Percentiles rank a stretch among this genome's conserved stretches.
Conservation (phyloP, 345 rosid species). For the Populus deltoides region DNA sequence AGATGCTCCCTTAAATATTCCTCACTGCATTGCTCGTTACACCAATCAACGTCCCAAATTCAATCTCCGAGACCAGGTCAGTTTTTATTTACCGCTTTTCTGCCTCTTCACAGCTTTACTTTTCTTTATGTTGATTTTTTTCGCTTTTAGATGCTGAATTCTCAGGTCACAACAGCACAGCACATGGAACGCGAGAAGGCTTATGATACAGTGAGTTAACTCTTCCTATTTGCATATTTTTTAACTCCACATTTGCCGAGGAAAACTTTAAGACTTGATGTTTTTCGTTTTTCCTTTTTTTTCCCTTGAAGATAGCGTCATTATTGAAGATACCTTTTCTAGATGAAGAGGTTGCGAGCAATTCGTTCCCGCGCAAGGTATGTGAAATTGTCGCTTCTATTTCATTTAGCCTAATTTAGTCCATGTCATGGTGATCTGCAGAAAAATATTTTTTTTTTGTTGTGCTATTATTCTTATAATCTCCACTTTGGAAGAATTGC, state of each 20-base stretch:
- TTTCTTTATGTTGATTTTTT: background rate
- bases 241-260: background rate
- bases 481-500: background rate
- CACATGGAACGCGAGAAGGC: slow-evolving; percentile 81
- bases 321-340: slow-evolving; percentile 81
- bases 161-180: slow-evolving; percentile 71
- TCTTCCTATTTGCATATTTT: background rate
- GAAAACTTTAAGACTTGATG: background rate
- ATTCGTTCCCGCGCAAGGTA: slow-evolving; percentile 75
- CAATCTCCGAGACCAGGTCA: slow-evolving; percentile 71
- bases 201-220: slow-evolving; percentile 65
- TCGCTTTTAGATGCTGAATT: slow-evolving; percentile 59
- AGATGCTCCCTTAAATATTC: slow-evolving; percentile 63
- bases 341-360: slow-evolving; percentile 69
- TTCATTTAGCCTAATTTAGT: background rate
- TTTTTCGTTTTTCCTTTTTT: background rate
- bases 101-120: background rate
- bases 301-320: slow-evolving; percentile 57
- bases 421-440: background rate
- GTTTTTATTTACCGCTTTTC: background rate
- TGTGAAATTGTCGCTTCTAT: background rate
- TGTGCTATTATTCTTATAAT: background rate
- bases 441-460: background rate
- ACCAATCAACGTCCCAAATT: slow-evolving; percentile 43
- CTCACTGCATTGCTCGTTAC: slow-evolving; percentile 82